Conservation (phyloP, 2,329 filamentous ascomycete species). For the Colletotrichum sp. region DNA sequence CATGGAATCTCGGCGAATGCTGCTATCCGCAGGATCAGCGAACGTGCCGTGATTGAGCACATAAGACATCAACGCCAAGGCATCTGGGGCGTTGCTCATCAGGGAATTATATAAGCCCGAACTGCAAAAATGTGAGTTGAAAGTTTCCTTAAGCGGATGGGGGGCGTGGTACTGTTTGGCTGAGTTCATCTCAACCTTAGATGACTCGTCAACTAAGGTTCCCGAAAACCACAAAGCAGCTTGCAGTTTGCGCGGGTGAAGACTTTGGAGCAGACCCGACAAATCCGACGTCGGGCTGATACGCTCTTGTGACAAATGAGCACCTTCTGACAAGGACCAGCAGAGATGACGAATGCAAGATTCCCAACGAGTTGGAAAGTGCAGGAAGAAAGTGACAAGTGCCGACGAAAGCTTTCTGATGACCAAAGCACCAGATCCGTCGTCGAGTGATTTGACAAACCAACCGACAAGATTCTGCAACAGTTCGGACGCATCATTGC, state of each 20-base stretch:
- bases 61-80: constrained; percentile 42
- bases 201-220: constrained; percentile 68
- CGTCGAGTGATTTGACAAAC: constrained; percentile 60
- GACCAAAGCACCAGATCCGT: constrained; percentile 63
- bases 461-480: constrained; percentile 66
- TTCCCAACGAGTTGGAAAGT: constrained; percentile 72
- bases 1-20: constrained; percentile 59
- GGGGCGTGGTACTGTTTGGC: constrained; percentile 54
- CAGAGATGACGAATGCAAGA: constrained; percentile 64
- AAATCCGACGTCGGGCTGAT: constrained; percentile 40
- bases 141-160: not conserved
- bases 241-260: constrained; percentile 53
- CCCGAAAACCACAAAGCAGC: constrained; percentile 69
- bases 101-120: constrained; percentile 43
- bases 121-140: constrained; percentile 26
- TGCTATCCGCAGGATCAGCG: constrained; percentile 28
- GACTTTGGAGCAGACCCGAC: constrained; percentile 50
- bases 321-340: constrained; percentile 46
- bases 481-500: constrained; percentile 63
- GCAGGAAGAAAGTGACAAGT: constrained; percentile 76
- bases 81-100: constrained; percentile 44
- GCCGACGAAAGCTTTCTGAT: constrained; percentile 79
- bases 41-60: constrained; percentile 31
- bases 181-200: constrained; percentile 69
- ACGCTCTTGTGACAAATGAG: constrained; percentile 22